phyloP scores from a whole-genome alignment of 495 filamentous ascomycete genomes.

The Podospora bellae-mahoneyi region DNA sequence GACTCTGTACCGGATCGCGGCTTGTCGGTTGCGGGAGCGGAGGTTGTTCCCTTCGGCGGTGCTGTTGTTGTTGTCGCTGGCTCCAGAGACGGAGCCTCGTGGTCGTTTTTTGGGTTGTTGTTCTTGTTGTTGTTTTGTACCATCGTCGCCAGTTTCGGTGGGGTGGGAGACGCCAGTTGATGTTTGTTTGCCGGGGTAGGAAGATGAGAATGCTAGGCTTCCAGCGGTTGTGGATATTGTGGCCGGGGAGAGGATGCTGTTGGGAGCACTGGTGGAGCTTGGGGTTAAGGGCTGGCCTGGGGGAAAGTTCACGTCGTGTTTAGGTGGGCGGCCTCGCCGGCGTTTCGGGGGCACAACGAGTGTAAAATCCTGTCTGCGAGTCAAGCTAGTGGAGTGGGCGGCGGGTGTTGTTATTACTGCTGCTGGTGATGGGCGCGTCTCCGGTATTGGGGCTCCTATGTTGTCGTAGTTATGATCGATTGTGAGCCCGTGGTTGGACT shows the following conservation, averaged over 20 bases:
- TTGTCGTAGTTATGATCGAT: background rate
- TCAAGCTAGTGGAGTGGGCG: background rate
- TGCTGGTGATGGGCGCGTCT: background rate
- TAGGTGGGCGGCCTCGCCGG: background rate
- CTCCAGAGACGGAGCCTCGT: too few relatives aligned
- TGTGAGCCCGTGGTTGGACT: background rate
- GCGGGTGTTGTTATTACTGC: background rate
- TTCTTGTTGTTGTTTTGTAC: background rate
- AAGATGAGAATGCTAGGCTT: background rate
- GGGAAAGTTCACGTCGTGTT: background rate
- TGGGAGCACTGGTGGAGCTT: background rate
- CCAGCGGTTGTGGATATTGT: background rate
- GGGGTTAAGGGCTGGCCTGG: background rate
- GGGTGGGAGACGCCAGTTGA: too few relatives aligned
- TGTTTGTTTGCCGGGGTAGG: too few relatives aligned
- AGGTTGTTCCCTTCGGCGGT: background rate
- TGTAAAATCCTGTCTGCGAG: too few relatives aligned
- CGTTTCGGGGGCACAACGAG: background rate
- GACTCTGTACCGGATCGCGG: conserved; percentile 20
- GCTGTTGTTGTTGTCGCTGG: background rate
- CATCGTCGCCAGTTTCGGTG: background rate
- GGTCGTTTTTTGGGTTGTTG: background rate
- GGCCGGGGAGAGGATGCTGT: background rate
- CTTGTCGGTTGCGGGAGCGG: conserved; percentile 15
- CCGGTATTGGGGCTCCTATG: background rate